Base-by-base conservation (phyloP, 2,329 filamentous ascomycete species). In the Penicillium sp. region DNA sequence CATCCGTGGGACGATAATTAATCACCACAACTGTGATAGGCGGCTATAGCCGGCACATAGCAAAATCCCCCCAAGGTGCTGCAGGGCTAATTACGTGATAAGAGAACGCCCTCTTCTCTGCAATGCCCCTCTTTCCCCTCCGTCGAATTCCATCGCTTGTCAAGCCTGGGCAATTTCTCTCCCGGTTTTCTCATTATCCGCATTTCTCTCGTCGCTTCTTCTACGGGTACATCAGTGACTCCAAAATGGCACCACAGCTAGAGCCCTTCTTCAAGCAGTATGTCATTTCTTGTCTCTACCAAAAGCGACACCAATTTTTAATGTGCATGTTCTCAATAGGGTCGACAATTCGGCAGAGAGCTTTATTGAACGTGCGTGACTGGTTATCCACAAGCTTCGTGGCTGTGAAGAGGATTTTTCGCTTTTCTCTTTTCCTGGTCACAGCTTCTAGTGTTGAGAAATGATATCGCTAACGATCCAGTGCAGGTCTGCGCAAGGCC, bases 191-290 rank as follows among this genome's bases (percentile, higher is more conserved):
- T 51, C 52, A 55, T n/a, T 41, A 44, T 11, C 53, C 52, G 59
- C 48, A 63, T 47, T 59, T 55, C 33, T 52, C 52, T 59, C 70
- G 62, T 54, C 75, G 76, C 56, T 73, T 70, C 55, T 78, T 72
- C 60, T 79, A 79, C 77, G 75, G 75, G 56, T 65, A 75, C 61
- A 77, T 80, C 63, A 73, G 71, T 65, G 75, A 79, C 68, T 57
- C 63, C 79, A 90, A 86, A 75, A 96, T 97, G 90, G 91, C 91
- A 56, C 91, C 92, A 60, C 86, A 96, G 76, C 86, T 99, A 67
- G 91, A 97, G 76, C 84, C 88, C 63, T 98, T 90, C 82, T 98
- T 97, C 83, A 87, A 91, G 79, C 87, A 96, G 84, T 82, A 67
- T 59, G 77, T 70, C 41, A 44, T 22, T 14, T 22, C 47, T 27